Percentiles rank a stretch among this genome's conserved stretches.
phyloP scores from a whole-genome alignment of 345 rosid species.

The Cardiospermum halicacabum region DNA sequence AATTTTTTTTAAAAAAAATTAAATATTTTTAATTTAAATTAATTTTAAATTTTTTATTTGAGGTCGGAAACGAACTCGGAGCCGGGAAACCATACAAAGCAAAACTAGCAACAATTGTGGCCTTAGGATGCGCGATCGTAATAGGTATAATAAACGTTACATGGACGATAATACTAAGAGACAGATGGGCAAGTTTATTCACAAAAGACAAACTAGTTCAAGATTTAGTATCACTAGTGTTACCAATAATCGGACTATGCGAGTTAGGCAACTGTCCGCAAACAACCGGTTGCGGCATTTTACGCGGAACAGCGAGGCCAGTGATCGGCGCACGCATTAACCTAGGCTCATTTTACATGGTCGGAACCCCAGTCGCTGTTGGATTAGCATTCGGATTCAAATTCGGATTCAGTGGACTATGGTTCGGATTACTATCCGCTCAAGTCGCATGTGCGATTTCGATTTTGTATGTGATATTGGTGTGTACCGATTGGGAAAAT shows the following conservation, averaged over 20 bases:
- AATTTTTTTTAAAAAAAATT: too few relatives aligned
- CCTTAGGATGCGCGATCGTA: slow-evolving; percentile 74
- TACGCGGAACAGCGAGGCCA: slow-evolving; percentile 87
- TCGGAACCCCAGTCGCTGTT: slow-evolving; percentile 92
- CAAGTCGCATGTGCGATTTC: slow-evolving; percentile 81
- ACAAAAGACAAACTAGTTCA: slow-evolving; percentile 55
- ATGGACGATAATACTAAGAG: slow-evolving; percentile 69
- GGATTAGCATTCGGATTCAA: slow-evolving; percentile 72
- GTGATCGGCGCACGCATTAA: slow-evolving; percentile 76
- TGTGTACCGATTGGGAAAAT: slow-evolving; percentile 75
- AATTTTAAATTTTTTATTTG: too few relatives aligned
- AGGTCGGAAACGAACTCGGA: slow-evolving; percentile 99
- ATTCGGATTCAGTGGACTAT: slow-evolving; percentile 83
- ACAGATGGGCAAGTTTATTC: slow-evolving; percentile 79
- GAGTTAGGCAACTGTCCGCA: slow-evolving; percentile 97
- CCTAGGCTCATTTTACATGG: slow-evolving; percentile 80
- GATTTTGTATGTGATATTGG: slow-evolving; percentile 55
- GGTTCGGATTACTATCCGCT: slow-evolving; percentile 87
- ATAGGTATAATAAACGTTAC: slow-evolving; percentile 66
- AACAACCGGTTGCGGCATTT: slow-evolving; percentile 91
- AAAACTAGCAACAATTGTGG: slow-evolving; percentile 73
- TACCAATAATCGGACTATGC: slow-evolving; percentile 87
- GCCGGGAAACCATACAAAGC: slow-evolving; percentile 89
- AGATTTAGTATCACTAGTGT: slow-evolving; percentile 64
- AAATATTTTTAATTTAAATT: too few relatives aligned